Evolutionary conservation across 148 eudicot genomes (phyloP).

Genomic region (Arctostaphylos glauca): DNA sequence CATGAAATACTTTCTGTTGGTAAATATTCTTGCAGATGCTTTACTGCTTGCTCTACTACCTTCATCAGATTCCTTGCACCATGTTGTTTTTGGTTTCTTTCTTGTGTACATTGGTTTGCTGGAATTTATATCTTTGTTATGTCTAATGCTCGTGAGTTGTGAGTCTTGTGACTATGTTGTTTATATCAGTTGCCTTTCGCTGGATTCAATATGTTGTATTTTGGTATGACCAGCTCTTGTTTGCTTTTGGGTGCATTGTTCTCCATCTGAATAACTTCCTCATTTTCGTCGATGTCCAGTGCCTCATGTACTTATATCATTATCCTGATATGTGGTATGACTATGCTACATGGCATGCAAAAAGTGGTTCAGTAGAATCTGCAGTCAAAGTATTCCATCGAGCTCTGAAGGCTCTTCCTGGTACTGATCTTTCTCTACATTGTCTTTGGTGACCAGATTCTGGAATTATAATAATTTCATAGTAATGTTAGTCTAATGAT

Average conservation of each 20-base stretch:
- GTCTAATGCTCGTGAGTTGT: background rate
- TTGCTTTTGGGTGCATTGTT: constrained; percentile 10
- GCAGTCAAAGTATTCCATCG: constrained; percentile 85
- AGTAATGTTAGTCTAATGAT: background rate
- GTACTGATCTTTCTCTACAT: constrained; percentile 33
- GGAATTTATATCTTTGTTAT: background rate
- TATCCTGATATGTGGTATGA: constrained; percentile 99
- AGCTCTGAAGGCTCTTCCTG: constrained; percentile 97
- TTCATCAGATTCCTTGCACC: background rate
- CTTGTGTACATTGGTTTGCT: background rate
- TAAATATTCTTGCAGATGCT: background rate
- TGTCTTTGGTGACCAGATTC: constrained; percentile 4
- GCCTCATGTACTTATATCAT: constrained; percentile 98
- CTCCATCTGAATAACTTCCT: background rate
- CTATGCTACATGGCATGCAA: constrained; percentile 96
- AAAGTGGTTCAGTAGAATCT: constrained; percentile 82
- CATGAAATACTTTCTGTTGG: background rate
- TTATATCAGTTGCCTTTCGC: background rate
- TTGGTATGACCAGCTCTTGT: background rate
- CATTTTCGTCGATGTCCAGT: constrained; percentile 44
- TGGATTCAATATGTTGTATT: background rate
- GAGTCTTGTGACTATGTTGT: background rate
- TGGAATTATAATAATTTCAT: background rate
- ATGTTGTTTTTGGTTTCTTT: background rate
- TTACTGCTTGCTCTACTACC: background rate